Base-by-base conservation (phyloP, 192 early-diverging fungal genomes). In the Backusella psychrophila region DNA sequence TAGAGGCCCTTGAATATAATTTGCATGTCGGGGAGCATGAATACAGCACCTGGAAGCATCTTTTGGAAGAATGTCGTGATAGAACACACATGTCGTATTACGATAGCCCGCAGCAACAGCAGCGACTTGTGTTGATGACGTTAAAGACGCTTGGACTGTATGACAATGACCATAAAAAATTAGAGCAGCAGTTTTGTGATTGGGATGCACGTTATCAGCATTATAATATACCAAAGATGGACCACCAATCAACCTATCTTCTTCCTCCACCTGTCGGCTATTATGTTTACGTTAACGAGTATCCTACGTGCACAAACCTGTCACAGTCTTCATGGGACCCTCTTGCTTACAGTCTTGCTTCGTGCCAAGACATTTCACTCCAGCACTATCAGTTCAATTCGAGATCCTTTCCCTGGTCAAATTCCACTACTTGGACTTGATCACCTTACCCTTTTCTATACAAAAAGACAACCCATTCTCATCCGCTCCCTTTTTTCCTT, bases 1-100 rank as follows among this genome's bases (percentile, higher is more conserved):
- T 96, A 76, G 80, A 83, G 35, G 91, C 90, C 29, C 87, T 96
- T 68, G 87, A 92, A 63, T 94, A 91, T 73, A 85, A 89, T 33
- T 85, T 94, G 53, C 91, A 92, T 81, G 92, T 95, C 14, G 80
- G 85, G 6, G 83, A 89, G 17, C 65, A 78, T 21, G 90, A 94
- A 36, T 96, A 92, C 78, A 82, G 80, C 66, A 81, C 82, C 12
- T 96, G 95, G 95, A 84, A 91, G 21, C 76, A 71, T 9, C 75
- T 72, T 31, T 73, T 89, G 35, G 81, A 84, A 17, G 74, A 82
- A 56, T 89, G 83, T 44, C 78, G 78, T 74, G 31, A 78, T 78
- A 33, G 76, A 49, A 11, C 73, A 1, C n/a, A 65, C 8, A 44
- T 67, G 41, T 39, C 74, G 33, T 66, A 38, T 44, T 75, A 42